Conservation (phyloP, 2,329 filamentous ascomycete species). For the Aureobasidium vineae region DNA sequence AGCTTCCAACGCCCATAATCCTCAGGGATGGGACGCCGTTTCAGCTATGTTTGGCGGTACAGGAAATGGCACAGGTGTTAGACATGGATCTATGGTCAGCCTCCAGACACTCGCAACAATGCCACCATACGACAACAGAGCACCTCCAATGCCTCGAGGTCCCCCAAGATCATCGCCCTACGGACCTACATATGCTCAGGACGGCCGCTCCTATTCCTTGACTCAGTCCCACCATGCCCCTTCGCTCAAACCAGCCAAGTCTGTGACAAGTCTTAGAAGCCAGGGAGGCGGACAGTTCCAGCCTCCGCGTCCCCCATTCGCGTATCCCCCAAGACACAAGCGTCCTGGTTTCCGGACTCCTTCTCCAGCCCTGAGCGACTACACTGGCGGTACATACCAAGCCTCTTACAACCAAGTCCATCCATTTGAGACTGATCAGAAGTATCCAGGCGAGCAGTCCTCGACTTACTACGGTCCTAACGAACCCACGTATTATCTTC, state of each 20-base stretch:
- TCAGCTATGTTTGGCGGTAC: slow-evolving; percentile 40
- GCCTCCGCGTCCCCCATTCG: slow-evolving; percentile 42
- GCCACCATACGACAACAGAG: slow-evolving; percentile 44
- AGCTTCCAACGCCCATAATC: slow-evolving; percentile 40
- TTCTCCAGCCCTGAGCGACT: slow-evolving; percentile 48
- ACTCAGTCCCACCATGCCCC: slow-evolving; percentile 35
- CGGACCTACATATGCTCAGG: slow-evolving; percentile 32
- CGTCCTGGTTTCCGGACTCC: slow-evolving; percentile 44
- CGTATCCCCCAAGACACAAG: slow-evolving; percentile 45
- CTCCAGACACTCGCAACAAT: slow-evolving; percentile 45
- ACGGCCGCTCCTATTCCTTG: slow-evolving; percentile 48
- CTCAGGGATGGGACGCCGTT: slow-evolving; percentile 41
- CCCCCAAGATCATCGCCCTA: slow-evolving; percentile 10
- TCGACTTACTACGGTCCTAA: background rate
- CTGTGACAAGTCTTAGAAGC: slow-evolving; percentile 47
- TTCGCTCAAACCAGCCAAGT: slow-evolving; percentile 32
- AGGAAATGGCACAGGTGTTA: background rate
- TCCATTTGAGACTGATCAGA: background rate
- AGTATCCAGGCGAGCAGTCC: background rate
- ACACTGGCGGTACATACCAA: slow-evolving; percentile 2
- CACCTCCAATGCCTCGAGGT: slow-evolving; percentile 30
- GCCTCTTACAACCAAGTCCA: background rate
- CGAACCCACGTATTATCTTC: background rate
- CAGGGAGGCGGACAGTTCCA: slow-evolving; percentile 40
- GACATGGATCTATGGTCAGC: slow-evolving; percentile 41